phyloP scores from a whole-genome alignment of 2,329 filamentous ascomycete species.

The Verticillium dahliae region DNA sequence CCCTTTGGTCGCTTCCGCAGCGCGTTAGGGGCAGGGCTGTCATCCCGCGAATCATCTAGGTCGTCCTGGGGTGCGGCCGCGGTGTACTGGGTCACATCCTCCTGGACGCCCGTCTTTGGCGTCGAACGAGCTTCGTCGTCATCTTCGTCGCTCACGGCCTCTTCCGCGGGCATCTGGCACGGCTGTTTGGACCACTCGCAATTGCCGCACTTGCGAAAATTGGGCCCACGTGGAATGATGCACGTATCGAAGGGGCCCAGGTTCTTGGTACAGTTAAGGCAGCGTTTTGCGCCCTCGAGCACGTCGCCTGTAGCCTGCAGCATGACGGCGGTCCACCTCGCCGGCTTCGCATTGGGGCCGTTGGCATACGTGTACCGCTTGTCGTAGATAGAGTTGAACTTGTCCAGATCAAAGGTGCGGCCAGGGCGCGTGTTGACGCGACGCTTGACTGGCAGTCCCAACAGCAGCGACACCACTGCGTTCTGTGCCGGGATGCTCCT shows the following conservation, averaged over 20 bases:
- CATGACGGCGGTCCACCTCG: conserved; percentile 40
- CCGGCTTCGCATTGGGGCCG: background rate
- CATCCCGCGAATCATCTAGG: background rate
- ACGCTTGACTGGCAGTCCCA: conserved; percentile 28
- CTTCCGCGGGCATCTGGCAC: conserved; percentile 13
- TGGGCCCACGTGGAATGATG: conserved; percentile 31
- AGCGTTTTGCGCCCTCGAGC: conserved; percentile 25
- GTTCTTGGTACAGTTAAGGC: conserved; percentile 32
- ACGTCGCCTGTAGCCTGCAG: conserved; percentile 41
- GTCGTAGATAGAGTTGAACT: conserved; percentile 33
- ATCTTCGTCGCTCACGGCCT: background rate
- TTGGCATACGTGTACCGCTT: conserved; percentile 32
- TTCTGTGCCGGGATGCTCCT: conserved; percentile 29
- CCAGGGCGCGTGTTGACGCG: conserved; percentile 33
- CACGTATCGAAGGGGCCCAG: conserved; percentile 38
- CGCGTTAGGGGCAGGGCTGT: background rate
- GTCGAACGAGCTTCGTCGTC: background rate
- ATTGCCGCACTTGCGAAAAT: conserved; percentile 42
- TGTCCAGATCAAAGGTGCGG: conserved; percentile 30
- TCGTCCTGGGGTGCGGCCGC: background rate
- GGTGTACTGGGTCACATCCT: background rate
- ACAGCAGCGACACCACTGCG: conserved; percentile 29
- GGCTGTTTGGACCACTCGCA: conserved; percentile 41
- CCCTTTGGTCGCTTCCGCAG: conserved; percentile 1
- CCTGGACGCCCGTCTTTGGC: background rate